Conservation (phyloP, 345 rosid species). For the Salix brachista region DNA sequence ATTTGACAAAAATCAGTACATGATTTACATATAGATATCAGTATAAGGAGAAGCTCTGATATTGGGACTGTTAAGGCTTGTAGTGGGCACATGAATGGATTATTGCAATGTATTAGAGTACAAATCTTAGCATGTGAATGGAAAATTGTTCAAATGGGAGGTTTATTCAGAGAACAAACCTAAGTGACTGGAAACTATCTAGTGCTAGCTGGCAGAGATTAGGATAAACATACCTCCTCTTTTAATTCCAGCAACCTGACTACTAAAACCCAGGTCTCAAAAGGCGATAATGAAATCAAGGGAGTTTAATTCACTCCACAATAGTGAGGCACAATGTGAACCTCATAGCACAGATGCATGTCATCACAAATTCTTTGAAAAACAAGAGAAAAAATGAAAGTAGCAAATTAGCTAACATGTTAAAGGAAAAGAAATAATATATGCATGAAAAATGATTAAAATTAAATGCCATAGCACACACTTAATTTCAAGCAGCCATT, state of each 20-base stretch:
- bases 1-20: not conserved
- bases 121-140: not conserved
- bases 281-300: slow-evolving; percentile 19
- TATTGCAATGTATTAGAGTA: not conserved
- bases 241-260: slow-evolving; percentile 22
- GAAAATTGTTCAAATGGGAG: not conserved
- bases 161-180: not conserved
- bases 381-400: slow-evolving; percentile 1
- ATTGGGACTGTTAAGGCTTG: not conserved
- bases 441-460: not conserved
- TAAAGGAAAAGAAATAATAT: not conserved
- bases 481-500: not conserved
- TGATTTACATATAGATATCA: not conserved
- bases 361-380: slow-evolving; percentile 16
- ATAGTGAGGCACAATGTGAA: slow-evolving; percentile 11
- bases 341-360: slow-evolving; percentile 22
- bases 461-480: not conserved
- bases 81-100: not conserved
- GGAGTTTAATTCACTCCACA: slow-evolving; percentile 23
- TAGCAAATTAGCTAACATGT: slow-evolving; percentile 1
- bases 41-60: not conserved
- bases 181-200: not conserved
- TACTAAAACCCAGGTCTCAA: slow-evolving; percentile 20
- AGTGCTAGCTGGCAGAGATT: not conserved
- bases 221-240: slow-evolving; percentile 21